Percentiles rank a stretch among this genome's conserved stretches.
Conservation (phyloP, 2,329 filamentous ascomycete species). For the Chaetomium sp. region DNA sequence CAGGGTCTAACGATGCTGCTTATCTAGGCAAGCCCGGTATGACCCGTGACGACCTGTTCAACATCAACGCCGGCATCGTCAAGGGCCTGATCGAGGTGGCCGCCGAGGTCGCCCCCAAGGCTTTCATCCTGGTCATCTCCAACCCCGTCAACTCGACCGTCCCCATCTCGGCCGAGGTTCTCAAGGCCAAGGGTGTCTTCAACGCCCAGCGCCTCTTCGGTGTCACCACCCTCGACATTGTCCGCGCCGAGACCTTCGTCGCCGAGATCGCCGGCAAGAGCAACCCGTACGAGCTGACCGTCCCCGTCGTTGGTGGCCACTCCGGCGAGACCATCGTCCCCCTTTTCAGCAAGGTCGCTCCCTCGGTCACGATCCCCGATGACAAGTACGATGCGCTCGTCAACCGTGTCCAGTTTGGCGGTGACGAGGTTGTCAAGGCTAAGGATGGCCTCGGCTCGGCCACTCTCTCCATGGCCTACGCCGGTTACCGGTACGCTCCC, state of each 20-base stretch:
- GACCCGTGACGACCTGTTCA: conserved; percentile 99
- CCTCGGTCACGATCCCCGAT: conserved; percentile 69
- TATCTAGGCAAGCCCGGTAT: conserved; percentile 89
- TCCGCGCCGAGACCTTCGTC: conserved; percentile 95
- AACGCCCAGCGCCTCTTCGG: conserved; percentile 94
- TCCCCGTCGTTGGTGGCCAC: conserved; percentile 94
- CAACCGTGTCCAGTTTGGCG: conserved; percentile 95
- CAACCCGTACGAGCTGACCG: conserved; percentile 73
- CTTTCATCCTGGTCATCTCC: conserved; percentile 93
- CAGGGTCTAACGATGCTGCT: neutral
- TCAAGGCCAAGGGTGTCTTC: conserved; percentile 90
- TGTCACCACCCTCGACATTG: conserved; percentile 97
- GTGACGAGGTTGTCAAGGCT: conserved; percentile 86
- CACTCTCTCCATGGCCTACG: conserved; percentile 83
- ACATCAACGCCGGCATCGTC: conserved; percentile 98
- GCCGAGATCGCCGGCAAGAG: conserved; percentile 76
- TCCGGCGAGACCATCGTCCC: conserved; percentile 98
- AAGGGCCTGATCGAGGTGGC: conserved; percentile 85
- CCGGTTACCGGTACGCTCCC: conserved; percentile 71
- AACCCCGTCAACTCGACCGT: conserved; percentile 99
- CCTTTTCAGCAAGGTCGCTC: conserved; percentile 86
- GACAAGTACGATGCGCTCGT: conserved; percentile 89
- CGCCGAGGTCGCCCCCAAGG: conserved; percentile 84
- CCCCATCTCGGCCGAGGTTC: conserved; percentile 91
- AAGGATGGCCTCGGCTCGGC: conserved; percentile 79